A percentile compares a stretch with the other conserved stretches of the same genome.
Conservation (phyloP, 1,284 basidiomycete genomes). For the Coniophora puteana region DNA sequence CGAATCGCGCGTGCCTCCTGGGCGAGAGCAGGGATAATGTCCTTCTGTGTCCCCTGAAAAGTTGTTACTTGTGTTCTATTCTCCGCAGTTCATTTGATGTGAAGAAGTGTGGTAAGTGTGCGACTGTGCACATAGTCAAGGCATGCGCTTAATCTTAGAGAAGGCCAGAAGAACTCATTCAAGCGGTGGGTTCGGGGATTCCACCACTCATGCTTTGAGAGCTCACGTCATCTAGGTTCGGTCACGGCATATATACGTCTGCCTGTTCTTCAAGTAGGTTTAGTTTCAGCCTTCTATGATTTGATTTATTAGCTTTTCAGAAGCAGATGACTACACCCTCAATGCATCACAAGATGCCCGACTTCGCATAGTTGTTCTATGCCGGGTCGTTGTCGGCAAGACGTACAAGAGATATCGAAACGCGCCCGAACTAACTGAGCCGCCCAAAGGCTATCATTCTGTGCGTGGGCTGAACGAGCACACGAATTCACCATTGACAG, state of each 20-base stretch:
- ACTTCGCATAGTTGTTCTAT: conserved; percentile 46
- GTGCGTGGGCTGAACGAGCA: too few relatives aligned
- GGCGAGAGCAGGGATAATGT: conserved; percentile 42
- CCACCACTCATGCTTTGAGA: not conserved
- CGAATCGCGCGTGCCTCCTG: conserved; percentile 48
- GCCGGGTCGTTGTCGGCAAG: conserved; percentile 58
- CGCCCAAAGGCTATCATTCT: conserved; percentile 53
- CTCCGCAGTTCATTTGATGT: conserved; percentile 54
- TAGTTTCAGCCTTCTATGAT: too few relatives aligned
- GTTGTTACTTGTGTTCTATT: conserved; percentile 50
- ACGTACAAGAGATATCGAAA: conserved; percentile 45
- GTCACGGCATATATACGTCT: conserved; percentile 58
- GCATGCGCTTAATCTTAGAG: conserved; percentile 9
- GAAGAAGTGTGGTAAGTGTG: conserved; percentile 43
- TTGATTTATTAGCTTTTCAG: conserved; percentile 31
- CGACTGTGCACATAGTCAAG: too few relatives aligned
- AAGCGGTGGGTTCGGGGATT: conserved; percentile 34
- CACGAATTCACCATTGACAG: conserved; percentile 8
- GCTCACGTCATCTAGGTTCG: conserved; percentile 39
- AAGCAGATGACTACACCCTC: conserved; percentile 55
- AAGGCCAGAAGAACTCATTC: conserved; percentile 53
- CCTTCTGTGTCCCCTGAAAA: conserved; percentile 39
- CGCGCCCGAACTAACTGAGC: conserved; percentile 39
- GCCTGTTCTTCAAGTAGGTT: conserved; percentile 55
- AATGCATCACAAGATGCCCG: conserved; percentile 36